Base-by-base conservation (phyloP, 805 yeast genomes). In the Diddensiella caesifluorescens region DNA sequence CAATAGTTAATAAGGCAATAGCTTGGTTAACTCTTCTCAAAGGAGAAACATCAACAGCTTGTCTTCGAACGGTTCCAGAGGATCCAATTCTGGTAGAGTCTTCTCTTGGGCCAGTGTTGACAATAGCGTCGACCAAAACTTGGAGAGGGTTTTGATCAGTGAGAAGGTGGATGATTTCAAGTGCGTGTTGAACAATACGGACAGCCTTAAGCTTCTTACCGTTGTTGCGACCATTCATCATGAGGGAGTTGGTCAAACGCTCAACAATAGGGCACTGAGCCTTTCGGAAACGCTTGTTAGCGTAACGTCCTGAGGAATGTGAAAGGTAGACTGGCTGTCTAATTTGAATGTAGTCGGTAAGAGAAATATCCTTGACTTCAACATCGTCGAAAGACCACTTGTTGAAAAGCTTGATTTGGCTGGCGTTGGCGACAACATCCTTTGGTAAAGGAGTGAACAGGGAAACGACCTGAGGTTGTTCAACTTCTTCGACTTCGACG, bases 161-260 rank as follows among this genome's bases (percentile, higher is more conserved):
- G 69, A 94, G 81, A 60, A 92, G 89, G 80, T 82, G 70, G 74
- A 92, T 81, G 80, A 92, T 92, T 75, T 92, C 99, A 69, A 92
- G 77, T 63, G 99, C 90, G 82, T 92, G 98, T 81, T 94, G 86
- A 73, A 92, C 88, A 71, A 92, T 92, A 84, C 97, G 89, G 63
- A 92, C 97, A 64, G 99, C 98, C 85, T 90, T 89, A 74, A 94
- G 86, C 80, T 92, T 92, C 83, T 92, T 92, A 83, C 99, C 99
- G 84, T 94, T 92, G 94, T 92, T 92, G 81, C 97, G 90, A 80
- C 99, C 99, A 84, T 92, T 89, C 98, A 92, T 92, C 98, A 92
- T 92, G 70, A 92, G 80, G 56, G 98, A 84, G 90, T 92, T 90
- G 75, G 97, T 90, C 73, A 92, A 80, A 82, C 99, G 90, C 83